Evolutionary conservation across 1,139 yeast species (phyloP).

Genomic region (Scheffersomyces segobiensis): DNA sequence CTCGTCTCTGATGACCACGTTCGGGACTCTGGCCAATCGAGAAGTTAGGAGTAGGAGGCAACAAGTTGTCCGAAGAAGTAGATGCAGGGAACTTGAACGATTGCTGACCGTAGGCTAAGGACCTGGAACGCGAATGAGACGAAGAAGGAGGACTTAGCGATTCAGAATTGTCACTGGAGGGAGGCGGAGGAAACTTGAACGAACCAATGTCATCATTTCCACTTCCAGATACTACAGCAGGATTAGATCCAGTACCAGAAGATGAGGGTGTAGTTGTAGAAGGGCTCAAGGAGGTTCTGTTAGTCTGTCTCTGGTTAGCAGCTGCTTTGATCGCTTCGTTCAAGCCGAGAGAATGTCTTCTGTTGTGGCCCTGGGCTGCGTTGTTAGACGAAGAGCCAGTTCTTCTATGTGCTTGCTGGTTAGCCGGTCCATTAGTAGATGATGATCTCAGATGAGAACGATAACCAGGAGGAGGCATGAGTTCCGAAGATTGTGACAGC

Average conservation of each 20-base stretch:
- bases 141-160: conserved; percentile 11
- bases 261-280: conserved; percentile 17
- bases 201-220: conserved; percentile 26
- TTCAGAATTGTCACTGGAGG: conserved; percentile 9
- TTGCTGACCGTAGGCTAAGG: conserved; percentile 48
- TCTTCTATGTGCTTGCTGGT: conserved; percentile 28
- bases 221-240: conserved; percentile 14
- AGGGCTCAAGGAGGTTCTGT: conserved; percentile 40
- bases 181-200: conserved; percentile 36
- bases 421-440: conserved; percentile 19
- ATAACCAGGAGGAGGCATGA: conserved; percentile 29
- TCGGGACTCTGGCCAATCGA: conserved; percentile 43
- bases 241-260: not conserved
- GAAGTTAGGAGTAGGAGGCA: conserved; percentile 51
- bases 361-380: conserved; percentile 62
- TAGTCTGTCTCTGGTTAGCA: conserved; percentile 72
- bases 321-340: conserved; percentile 98
- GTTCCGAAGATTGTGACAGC: conserved; percentile 14
- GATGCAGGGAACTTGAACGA: conserved; percentile 34
- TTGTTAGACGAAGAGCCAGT: conserved; percentile 33
- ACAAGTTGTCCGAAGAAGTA: conserved; percentile 17
- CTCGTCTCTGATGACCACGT: conserved; percentile 41
- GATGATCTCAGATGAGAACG: conserved; percentile 44
- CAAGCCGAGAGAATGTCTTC: conserved; percentile 91
- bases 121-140: conserved; percentile 33